These are phyloP conservation scores for Phytophthora pini DNA, from an alignment of 352 stramenopile species.

Conservation along the genomic window DNA sequence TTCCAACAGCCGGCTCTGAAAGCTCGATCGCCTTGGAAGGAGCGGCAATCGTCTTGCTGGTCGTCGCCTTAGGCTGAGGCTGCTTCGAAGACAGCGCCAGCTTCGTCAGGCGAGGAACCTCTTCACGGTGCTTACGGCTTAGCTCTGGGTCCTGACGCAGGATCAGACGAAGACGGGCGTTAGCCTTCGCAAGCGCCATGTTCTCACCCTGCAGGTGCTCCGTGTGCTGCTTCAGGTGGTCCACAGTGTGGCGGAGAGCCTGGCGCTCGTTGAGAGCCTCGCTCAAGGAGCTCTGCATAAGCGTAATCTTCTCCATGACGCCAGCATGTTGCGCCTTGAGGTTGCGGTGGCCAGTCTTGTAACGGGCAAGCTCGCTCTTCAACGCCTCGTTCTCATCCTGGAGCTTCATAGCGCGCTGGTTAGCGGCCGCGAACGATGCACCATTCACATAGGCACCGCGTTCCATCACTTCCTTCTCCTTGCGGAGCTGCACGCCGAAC, in stretches of 20 bases:
- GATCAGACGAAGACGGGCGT: conserved; percentile 83
- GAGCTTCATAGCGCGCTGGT: conserved; percentile 86
- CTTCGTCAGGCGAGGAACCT: conserved; percentile 86
- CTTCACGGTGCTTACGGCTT: conserved; percentile 85
- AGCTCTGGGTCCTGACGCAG: conserved; percentile 85
- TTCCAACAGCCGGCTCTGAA: conserved; percentile 42
- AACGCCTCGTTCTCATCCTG: conserved; percentile 85
- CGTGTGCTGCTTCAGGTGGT: conserved; percentile 76
- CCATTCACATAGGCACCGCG: conserved; percentile 88
- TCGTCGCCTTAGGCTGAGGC: conserved; percentile 50
- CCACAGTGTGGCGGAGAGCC: conserved; percentile 73
- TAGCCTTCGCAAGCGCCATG: conserved; percentile 83
- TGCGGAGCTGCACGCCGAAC: conserved; percentile 82
- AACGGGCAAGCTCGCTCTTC: conserved; percentile 77
- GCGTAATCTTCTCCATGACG: conserved; percentile 82
- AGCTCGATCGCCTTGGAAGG: conserved; percentile 52
- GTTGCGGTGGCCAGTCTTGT: conserved; percentile 86
- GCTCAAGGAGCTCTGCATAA: conserved; percentile 80
- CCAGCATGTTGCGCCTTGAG: conserved; percentile 83
- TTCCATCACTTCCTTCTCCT: conserved; percentile 92
- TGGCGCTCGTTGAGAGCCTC: conserved; percentile 78
- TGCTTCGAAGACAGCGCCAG: conserved; percentile 77
- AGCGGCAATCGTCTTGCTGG: conserved; percentile 43
- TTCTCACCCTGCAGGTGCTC: conserved; percentile 86
- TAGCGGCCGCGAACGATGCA: conserved; percentile 84